Base-by-base conservation (phyloP, 345 rosid species). In the Rhizophora apiculata region DNA sequence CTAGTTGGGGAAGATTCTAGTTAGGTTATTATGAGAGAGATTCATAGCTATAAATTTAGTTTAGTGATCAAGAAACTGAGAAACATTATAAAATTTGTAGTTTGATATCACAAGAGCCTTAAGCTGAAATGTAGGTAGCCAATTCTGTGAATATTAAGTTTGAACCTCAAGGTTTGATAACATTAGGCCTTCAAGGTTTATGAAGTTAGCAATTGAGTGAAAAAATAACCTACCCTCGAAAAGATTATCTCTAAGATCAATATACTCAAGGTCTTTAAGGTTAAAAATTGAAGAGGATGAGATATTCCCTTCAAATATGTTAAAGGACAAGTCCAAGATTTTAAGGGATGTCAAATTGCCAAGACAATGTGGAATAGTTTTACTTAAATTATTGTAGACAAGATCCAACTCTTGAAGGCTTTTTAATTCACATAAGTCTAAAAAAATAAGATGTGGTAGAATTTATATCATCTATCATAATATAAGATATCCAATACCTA, bases 331-430 rank as follows among this genome's bases (percentile, higher is more conserved):
- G 18, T 43, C 16, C 4, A 43, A 10, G 16, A 31, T 8, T 32
- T n/a, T 31, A 21, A 66, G 61, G 10, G 58, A 27, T 19, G 68
- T 65, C 29, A 56, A 54, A 46, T 10, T 56, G 0, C 22, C 19
- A 1, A 55, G 21, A 39, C 70, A 67, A 0, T 32, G 8, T 4
- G 54, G 63, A 36, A 67, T 27, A 24, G 1, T 21, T 24, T 63
- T 63, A 0, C 21, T 18, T 11, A 67, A 4, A 22, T 55, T 11
- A 16, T 56, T 55, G 2, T 24, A 0, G 18, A 53, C 55, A 21
- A 67, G 31, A 32, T 54, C 31, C 32, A 67, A 36, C 34, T 67
- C 24, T 24, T 37, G 52, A 24, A 54, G 62, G 4, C 24, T 67
- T 24, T 36, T 36, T 26, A 67, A 24, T 36, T 26, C 54, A 18